Evolutionary conservation across 192 early-diverging fungal genomes (phyloP), one percentile per base, ranked within the genome.

Genomic region (Umbelopsis isabellina): DNA sequence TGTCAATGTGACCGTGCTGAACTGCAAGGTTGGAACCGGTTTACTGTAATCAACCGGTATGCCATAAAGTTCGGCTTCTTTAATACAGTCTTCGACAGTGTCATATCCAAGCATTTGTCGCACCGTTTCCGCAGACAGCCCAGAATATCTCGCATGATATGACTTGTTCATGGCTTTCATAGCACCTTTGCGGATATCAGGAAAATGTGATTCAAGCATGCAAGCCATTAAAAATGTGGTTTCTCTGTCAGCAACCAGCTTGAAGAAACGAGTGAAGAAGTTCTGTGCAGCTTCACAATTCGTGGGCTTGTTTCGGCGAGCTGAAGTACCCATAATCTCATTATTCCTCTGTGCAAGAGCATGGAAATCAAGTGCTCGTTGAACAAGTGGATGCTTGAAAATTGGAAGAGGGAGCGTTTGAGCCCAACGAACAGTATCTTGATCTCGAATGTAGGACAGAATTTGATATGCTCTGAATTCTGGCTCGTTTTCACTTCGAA

Each of bases 391-490:
- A 13, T 86, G 71, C 9, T 77, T 30, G 47, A 94, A 90, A 9
- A 93, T 78, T 22, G 83, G 75, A 0, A 53, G 41, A 0, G 85
- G 88, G 12, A 95, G 81, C 4, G 84, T 72, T 22, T 88, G 86
- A 4, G 88, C 85, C 41, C 87, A 81, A 2, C 89, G 86, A 21
- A 88, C 82, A 61, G 92, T 84, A 58, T 96, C 94, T 37, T 83
- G 79, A 72, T 93, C 89, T 67, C 83, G 88, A 49, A 91, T 68
- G 46, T 95, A 91, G 18, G 87, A 82, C 11, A 94, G 82, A 13
- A 97, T 84, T 68, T 93, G 90, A 82, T 97, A 97, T 0, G 93
- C 96, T 45, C 90, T 86, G 72, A 98, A 96, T 77, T 98, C 95
- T 1, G 94, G 84, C 79, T 98, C 95, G 49, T 96, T 96, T 0